Evolutionary conservation across 805 yeast genomes (phyloP), one percentile per base, ranked within the genome.

Genomic region (Zygosaccharomyces gambellarensis): DNA sequence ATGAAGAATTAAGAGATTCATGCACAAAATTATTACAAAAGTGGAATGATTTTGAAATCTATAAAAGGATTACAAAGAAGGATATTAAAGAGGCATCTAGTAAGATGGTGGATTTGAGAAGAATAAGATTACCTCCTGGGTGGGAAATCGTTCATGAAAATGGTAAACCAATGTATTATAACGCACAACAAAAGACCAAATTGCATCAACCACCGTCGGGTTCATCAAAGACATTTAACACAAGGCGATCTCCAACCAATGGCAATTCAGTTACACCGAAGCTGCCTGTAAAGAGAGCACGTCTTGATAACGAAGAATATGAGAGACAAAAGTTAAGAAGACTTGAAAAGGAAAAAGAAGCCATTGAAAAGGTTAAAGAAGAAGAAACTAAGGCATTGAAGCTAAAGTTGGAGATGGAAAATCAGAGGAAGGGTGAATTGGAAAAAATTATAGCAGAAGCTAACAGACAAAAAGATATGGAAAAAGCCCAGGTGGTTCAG

Each of bases 41-140:
- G 48, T 92, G 97, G 97, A 72, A 82, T 40, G 71, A 71, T 23
- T 77, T 87, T 51, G 83, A 85, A 62, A 81, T 87, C 78, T 90
- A 90, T n/a, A 87, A 84, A 62, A 78, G 94, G 40, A 90, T 92
- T 45, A 90, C 95, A 1, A 83, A 90, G 58, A 75, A 52, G 47
- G 68, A 63, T 36, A 53, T 63, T 8, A 58, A 51, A 28, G 61
- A 57, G 23, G 53, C 59, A 21, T 49, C 59, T 12, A 61, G 43
- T 46, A 70, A 34, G 67, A 53, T 43, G 42, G 56, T 54, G 36
- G 68, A 65, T 51, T 43, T 64, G 11, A 61, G 69, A 56, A 62
- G 69, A 48, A 53, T 63, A 22, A 60, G 67, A 41, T 48, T 65
- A 28, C 68, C 69, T 2, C 60, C 62, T 5, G 70, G 70, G 4